Evolutionary conservation across 177 flowering plant species (phyloP).

Genomic region (Vitis hybrid): DNA sequence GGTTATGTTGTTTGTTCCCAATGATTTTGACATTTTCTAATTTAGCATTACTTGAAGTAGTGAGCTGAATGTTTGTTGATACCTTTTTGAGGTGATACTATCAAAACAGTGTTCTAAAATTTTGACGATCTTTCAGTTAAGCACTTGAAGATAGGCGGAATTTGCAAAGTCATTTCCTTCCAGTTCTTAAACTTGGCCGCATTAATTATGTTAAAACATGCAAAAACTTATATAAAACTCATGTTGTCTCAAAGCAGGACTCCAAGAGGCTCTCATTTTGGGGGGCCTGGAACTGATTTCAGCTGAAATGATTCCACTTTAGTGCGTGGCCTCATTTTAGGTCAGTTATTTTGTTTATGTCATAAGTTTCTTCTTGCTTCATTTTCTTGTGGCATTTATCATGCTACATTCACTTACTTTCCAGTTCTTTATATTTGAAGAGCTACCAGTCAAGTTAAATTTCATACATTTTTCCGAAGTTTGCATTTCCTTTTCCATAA

Average conservation of each 20-base stretch:
- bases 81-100: constrained; percentile 7
- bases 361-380: constrained; percentile 35
- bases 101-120: constrained; percentile 18
- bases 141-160: constrained; percentile 46
- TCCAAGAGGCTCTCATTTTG: constrained; percentile 88
- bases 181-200: constrained; percentile 66
- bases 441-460: constrained; percentile 29
- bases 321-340: constrained; percentile 94
- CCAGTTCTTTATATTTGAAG: constrained; percentile 35
- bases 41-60: neutral
- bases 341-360: constrained; percentile 86
- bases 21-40: neutral
- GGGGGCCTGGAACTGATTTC: constrained; percentile 97
- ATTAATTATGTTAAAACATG: constrained; percentile 47
- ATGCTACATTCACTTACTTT: constrained; percentile 54
- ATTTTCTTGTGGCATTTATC: constrained; percentile 53
- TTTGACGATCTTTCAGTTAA: constrained; percentile 35
- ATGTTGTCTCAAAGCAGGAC: constrained; percentile 96
- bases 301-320: constrained; percentile 87
- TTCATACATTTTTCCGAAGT: constrained; percentile 23
- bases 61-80: constrained; percentile 3
- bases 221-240: constrained; percentile 77
- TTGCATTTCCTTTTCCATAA: constrained; percentile 15
- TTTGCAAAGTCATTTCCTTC: constrained; percentile 67
- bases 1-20: neutral